These are phyloP conservation scores for Batrachochytrium dendrobatidis DNA, from an alignment of 371 early-diverging fungal genomes.

Conservation along the genomic window DNA sequence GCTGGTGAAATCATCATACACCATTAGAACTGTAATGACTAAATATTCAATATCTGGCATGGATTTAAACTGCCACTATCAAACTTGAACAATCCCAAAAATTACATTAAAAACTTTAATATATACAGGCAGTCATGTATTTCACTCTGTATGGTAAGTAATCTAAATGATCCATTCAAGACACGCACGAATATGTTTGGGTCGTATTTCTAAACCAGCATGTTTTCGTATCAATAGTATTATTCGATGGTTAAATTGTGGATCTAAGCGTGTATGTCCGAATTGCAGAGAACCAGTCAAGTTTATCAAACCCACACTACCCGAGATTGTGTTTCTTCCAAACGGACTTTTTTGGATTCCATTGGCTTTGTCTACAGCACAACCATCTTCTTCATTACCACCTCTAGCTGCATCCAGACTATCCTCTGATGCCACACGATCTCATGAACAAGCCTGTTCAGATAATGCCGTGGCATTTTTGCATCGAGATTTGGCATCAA, in stretches of 20 bases:
- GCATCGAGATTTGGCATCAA: not conserved
- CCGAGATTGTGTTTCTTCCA: not conserved
- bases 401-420: not conserved
- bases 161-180: too few relatives aligned
- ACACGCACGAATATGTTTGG: too few relatives aligned
- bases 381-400: not conserved
- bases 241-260: not conserved
- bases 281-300: not conserved
- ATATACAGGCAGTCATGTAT: too few relatives aligned
- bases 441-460: not conserved
- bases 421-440: not conserved
- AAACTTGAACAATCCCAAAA: too few relatives aligned
- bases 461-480: not conserved
- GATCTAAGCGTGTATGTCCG: not conserved
- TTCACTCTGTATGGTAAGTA: too few relatives aligned
- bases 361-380: too few relatives aligned
- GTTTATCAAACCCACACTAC: not conserved
- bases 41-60: too few relatives aligned
- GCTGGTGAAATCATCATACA: too few relatives aligned
- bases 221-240: not conserved
- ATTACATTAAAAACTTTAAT: too few relatives aligned
- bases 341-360: not conserved
- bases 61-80: too few relatives aligned
- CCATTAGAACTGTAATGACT: too few relatives aligned
- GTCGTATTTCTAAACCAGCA: too few relatives aligned